Percentiles rank a stretch among this genome's conserved stretches.
These are phyloP conservation scores for Diversispora epigaea DNA, from an alignment of 192 early-diverging fungal genomes.

Conservation along the genomic window DNA sequence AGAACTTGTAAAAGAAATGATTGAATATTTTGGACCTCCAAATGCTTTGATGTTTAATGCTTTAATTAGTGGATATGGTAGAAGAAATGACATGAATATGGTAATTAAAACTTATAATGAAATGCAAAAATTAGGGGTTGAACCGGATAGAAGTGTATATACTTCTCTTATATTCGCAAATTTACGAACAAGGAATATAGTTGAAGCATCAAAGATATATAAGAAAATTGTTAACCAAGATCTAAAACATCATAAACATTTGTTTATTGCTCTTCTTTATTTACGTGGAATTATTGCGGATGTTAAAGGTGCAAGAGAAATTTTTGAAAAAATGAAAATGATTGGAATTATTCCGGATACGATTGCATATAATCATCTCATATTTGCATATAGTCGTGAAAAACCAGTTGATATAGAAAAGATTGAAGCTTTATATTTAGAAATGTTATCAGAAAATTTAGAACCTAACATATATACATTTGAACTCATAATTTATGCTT, in stretches of 20 bases:
- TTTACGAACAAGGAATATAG: background rate
- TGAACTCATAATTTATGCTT: slow-evolving; percentile 1
- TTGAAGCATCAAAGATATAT: background rate
- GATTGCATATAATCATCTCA: background rate
- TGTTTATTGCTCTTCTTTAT: background rate
- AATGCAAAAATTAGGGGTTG: background rate
- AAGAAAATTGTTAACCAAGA: slow-evolving; percentile 1
- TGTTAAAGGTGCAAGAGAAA: background rate
- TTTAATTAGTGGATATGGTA: background rate
- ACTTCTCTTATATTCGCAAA: background rate
- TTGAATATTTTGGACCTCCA: background rate
- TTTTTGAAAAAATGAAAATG: background rate
- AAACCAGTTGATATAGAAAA: no score
- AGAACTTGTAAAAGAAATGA: background rate
- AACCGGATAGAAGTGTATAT: background rate
- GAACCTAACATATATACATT: slow-evolving; percentile 4
- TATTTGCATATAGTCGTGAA: slow-evolving; percentile 1
- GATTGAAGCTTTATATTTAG: background rate
- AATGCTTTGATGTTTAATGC: background rate
- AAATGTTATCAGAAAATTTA: background rate
- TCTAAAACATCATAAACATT: background rate
- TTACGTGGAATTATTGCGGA: background rate
- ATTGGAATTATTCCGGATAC: background rate
- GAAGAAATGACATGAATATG: background rate
- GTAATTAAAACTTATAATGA: background rate